phyloP scores from a whole-genome alignment of 2,329 filamentous ascomycete genomes.

The Monilinia laxa region DNA sequence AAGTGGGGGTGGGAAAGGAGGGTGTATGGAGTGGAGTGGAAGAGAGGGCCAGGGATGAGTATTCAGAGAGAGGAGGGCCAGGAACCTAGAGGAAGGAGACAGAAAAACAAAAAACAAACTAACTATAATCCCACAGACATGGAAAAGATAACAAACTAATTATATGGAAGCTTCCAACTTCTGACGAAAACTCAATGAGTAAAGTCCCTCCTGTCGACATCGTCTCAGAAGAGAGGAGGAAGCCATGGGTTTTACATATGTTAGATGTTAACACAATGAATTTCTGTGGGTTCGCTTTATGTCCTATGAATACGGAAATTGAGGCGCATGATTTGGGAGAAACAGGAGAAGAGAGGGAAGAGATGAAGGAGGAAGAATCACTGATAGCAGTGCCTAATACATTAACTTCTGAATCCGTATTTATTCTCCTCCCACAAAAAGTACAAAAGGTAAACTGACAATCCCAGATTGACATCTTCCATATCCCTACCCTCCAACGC shows the following conservation, averaged over 20 bases:
- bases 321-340: too few relatives aligned
- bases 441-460: slow-evolving; percentile 28
- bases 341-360: neutral
- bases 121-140: slow-evolving; percentile 59
- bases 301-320: neutral
- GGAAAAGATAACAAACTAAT: slow-evolving; percentile 84
- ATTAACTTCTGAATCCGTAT: slow-evolving; percentile 66
- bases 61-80: too few relatives aligned
- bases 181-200: slow-evolving; percentile 64
- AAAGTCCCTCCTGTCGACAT: slow-evolving; percentile 69
- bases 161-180: slow-evolving; percentile 71
- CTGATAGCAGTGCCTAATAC: slow-evolving; percentile 81
- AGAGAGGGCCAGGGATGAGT: too few relatives aligned
- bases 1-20: neutral
- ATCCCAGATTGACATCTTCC: slow-evolving; percentile 71
- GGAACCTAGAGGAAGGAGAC: neutral
- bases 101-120: neutral
- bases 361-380: slow-evolving; percentile 43
- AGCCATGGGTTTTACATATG: slow-evolving; percentile 83
- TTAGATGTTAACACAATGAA: slow-evolving; percentile 91
- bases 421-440: slow-evolving; percentile 35
- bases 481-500: slow-evolving; percentile 73
- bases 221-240: slow-evolving; percentile 48
- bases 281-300: slow-evolving; percentile 76
- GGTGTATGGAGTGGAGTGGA: too few relatives aligned